These are phyloP conservation scores for Penicillium sp. DNA, from an alignment of 2,329 filamentous ascomycete species.

Conservation along the genomic window DNA sequence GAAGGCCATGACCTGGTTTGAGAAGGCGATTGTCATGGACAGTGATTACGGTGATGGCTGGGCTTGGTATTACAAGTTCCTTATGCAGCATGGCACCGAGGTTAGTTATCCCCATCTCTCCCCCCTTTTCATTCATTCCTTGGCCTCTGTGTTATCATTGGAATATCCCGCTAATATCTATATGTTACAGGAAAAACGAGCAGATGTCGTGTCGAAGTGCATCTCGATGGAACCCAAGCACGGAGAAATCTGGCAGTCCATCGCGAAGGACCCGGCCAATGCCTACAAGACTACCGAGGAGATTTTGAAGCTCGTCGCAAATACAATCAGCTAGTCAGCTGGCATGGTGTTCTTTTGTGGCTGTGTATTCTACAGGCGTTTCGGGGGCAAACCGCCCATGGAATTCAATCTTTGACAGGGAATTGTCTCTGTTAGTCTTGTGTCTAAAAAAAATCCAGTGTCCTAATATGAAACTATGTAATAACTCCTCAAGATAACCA, in stretches of 20 bases:
- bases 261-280: slow-evolving; percentile 84
- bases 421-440: background rate
- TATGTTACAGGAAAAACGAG: slow-evolving; percentile 68
- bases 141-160: slow-evolving; percentile 6
- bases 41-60: slow-evolving; percentile 86
- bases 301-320: slow-evolving; percentile 74
- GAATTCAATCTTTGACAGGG: background rate
- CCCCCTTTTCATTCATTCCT: background rate
- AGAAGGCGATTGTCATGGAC: slow-evolving; percentile 87
- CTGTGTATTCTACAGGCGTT: slow-evolving; percentile 12
- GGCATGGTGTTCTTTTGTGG: slow-evolving; percentile 5
- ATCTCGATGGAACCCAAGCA: slow-evolving; percentile 81
- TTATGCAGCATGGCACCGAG: slow-evolving; percentile 86
- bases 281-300: slow-evolving; percentile 73
- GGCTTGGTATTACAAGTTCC: slow-evolving; percentile 97
- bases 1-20: slow-evolving; percentile 95
- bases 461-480: background rate
- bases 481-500: slow-evolving; percentile 3
- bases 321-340: slow-evolving; percentile 28
- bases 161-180: slow-evolving; percentile 3
- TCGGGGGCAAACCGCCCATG: slow-evolving; percentile 1
- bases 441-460: background rate
- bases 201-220: slow-evolving; percentile 78
- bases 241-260: slow-evolving; percentile 84
- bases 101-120: slow-evolving; percentile 36